Conservation (phyloP, 2,329 filamentous ascomycete genomes). For the Aspergillus costaricaensis region DNA sequence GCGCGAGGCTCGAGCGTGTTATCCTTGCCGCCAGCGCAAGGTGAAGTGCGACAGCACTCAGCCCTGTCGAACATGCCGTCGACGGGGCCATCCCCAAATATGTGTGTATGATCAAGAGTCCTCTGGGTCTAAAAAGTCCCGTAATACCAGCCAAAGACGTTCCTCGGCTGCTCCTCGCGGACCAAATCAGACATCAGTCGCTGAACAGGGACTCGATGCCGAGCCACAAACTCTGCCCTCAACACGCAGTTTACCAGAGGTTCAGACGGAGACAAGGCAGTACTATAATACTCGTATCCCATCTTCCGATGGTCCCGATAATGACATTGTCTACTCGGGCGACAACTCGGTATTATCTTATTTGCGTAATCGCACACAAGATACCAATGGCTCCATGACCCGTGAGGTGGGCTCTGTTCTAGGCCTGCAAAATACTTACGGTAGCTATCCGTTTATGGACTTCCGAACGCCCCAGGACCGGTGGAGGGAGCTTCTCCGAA, state of each 20-base stretch:
- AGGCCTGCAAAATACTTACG: constrained; percentile 35
- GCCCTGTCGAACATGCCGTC: constrained; percentile 33
- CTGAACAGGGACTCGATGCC: background rate
- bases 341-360: constrained; percentile 37
- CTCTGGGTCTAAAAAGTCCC: background rate
- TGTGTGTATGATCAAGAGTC: constrained; percentile 26
- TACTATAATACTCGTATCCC: background rate
- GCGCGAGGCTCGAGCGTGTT: constrained; percentile 35
- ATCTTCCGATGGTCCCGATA: constrained; percentile 1
- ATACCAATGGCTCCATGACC: constrained; percentile 29
- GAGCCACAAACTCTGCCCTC: background rate
- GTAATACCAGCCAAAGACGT: background rate
- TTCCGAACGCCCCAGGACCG: constrained; percentile 27
- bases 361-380: constrained; percentile 28
- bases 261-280: background rate
- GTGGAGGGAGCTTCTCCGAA: constrained; percentile 27
- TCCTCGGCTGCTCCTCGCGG: background rate
- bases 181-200: background rate
- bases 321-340: constrained; percentile 31
- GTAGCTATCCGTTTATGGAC: constrained; percentile 35
- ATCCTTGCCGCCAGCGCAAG: constrained; percentile 39
- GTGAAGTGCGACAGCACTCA: constrained; percentile 36
- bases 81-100: constrained; percentile 32
- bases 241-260: background rate
- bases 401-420: constrained; percentile 33